These are phyloP conservation scores for Pseudopyrenochaeta lycopersici DNA, from an alignment of 2,329 filamentous ascomycete species.

Conservation along the genomic window DNA sequence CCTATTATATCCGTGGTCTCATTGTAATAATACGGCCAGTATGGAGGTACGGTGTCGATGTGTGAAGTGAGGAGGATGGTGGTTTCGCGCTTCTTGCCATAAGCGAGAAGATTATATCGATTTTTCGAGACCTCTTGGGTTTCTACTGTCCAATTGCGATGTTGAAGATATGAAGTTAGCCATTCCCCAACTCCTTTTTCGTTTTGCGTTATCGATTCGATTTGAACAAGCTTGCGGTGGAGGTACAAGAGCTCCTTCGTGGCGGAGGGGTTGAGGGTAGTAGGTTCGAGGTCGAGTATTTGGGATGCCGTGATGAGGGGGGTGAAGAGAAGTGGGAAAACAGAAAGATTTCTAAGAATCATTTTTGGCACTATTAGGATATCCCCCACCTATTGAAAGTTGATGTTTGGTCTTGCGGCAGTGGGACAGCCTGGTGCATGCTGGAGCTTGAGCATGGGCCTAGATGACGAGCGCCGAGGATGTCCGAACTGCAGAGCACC, in stretches of 20 bases:
- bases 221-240: slow-evolving; percentile 78
- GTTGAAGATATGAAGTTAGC: slow-evolving; percentile 71
- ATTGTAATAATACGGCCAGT: slow-evolving; percentile 71
- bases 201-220: slow-evolving; percentile 74
- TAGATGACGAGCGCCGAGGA: slow-evolving; percentile 15
- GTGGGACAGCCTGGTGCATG: too few species aligned
- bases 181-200: slow-evolving; percentile 75
- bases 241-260: slow-evolving; percentile 69
- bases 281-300: slow-evolving; percentile 8
- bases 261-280: slow-evolving; percentile 24
- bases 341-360: slow-evolving; percentile 22
- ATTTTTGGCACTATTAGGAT: too few species aligned
- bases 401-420: background rate
- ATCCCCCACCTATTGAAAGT: slow-evolving; percentile 10
- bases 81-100: slow-evolving; percentile 60
- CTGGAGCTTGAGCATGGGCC: slow-evolving; percentile 12
- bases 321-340: slow-evolving; percentile 21
- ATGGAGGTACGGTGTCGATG: slow-evolving; percentile 77
- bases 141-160: slow-evolving; percentile 69
- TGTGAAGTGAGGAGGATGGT: slow-evolving; percentile 78
- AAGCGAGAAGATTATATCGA: slow-evolving; percentile 82
- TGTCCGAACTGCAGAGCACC: background rate
- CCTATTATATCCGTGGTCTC: slow-evolving; percentile 63
- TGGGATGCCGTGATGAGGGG: slow-evolving; percentile 11
- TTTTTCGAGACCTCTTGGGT: slow-evolving; percentile 61